These are phyloP conservation scores for Tuber calosporum DNA, from an alignment of 495 filamentous ascomycete species.

Conservation along the genomic window DNA sequence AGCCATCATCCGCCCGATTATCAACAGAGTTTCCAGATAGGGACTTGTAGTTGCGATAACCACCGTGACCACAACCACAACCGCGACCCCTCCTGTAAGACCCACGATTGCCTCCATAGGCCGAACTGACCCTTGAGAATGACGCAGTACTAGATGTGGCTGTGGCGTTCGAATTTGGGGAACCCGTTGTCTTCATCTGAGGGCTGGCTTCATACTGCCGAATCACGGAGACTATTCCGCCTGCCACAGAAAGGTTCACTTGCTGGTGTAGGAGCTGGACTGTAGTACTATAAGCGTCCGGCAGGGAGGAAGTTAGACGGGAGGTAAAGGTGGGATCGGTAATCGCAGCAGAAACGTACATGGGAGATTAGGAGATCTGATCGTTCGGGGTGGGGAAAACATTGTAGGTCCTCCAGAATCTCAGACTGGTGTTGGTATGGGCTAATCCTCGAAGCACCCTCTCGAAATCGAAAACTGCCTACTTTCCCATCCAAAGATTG, in stretches of 20 bases:
- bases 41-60: background rate
- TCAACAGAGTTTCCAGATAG: background rate
- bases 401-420: slow-evolving; percentile 47
- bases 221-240: background rate
- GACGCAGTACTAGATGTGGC: background rate
- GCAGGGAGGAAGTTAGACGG: background rate
- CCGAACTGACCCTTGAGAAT: background rate
- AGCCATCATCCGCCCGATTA: background rate
- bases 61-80: background rate
- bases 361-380: slow-evolving; percentile 78
- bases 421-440: background rate
- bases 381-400: slow-evolving; percentile 91
- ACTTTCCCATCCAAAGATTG: slow-evolving; percentile 59
- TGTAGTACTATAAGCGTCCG: background rate
- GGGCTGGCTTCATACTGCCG: background rate
- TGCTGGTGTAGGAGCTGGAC: background rate
- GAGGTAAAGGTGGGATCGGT: background rate
- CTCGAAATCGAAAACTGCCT: slow-evolving; percentile 89
- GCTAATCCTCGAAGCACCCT: slow-evolving; percentile 53
- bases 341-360: too few relatives aligned
- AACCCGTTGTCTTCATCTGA: background rate
- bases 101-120: background rate
- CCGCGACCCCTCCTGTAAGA: background rate
- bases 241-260: background rate
- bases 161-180: background rate